phyloP scores from a whole-genome alignment of 495 filamentous ascomycete genomes.

The Neurospora sp. region DNA sequence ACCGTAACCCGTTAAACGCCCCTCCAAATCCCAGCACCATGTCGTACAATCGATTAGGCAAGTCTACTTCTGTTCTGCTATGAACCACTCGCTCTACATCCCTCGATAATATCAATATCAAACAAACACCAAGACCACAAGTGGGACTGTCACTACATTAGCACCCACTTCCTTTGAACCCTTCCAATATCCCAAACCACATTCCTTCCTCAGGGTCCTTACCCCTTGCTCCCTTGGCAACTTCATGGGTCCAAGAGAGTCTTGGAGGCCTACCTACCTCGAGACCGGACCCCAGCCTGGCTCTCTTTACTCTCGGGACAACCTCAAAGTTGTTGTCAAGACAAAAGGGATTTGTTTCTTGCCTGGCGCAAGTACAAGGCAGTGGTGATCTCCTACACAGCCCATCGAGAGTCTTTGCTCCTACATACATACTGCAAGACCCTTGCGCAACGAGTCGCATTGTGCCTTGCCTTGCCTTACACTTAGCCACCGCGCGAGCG shows the following conservation, averaged over 20 bases:
- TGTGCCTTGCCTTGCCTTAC: neutral
- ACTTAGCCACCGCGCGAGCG: neutral
- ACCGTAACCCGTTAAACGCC: neutral
- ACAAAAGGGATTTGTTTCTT: slow-evolving; percentile 9
- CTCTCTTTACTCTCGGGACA: neutral
- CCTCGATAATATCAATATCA: neutral
- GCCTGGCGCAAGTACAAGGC: slow-evolving; percentile 23
- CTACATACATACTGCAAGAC: neutral
- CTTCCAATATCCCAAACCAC: neutral
- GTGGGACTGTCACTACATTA: neutral
- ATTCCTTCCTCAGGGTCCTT: neutral
- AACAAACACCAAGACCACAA: neutral
- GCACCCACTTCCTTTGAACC: neutral
- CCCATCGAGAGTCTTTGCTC: neutral
- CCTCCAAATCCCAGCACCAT: slow-evolving; percentile 24
- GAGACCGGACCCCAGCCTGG: neutral
- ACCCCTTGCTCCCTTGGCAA: neutral
- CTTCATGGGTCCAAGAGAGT: neutral
- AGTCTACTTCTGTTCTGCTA: slow-evolving; percentile 26
- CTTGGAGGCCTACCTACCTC: neutral
- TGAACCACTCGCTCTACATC: neutral
- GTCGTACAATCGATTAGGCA: slow-evolving; percentile 67
- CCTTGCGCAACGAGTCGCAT: neutral
- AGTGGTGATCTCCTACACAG: slow-evolving; percentile 1
- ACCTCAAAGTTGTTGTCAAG: neutral